Evolutionary conservation across 2,329 filamentous ascomycete genomes (phyloP), one percentile per base, ranked within the genome.

Genomic region (Pseudogymnoascus sp.): DNA sequence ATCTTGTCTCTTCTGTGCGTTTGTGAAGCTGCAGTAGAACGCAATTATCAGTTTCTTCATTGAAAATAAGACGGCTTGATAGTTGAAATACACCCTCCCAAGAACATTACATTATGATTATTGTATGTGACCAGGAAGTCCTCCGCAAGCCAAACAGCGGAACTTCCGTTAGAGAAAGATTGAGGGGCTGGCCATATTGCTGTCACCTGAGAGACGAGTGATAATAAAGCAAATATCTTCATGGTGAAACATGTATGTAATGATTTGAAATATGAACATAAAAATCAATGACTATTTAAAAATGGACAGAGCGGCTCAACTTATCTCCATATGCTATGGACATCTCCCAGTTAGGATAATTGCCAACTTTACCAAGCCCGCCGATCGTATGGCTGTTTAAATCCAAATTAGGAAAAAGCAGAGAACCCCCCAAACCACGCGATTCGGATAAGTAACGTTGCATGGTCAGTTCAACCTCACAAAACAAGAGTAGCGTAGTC

Each of bases 181-280:
- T 76, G 75, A 2, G 84, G 84, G 21, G 79, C 75, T 11, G 84
- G 84, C 84, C 84, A 87, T 64, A 87, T 71, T 12, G 84, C 83
- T 18, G 65, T 35, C n/a, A 65, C 68, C 45, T 60, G 65, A 52
- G 33, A 64, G 9, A 65, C 38, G 21, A 71, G 61, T 58, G 65
- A 40, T 45, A 65, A 63, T 16, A 71, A 33, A 38, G 66, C 61
- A 64, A 61, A 63, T 16, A 67, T 63, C 63, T 59, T 64, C 67
- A 70, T 70, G 7, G 55, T 67, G 40, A 11, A 59, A 14, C 12
- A 28, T 49, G n/a, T 28, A 49, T 25, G 18, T 1, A 23, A 43
- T 21, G 18, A 43, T 12, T 43, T 40, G 7, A 40, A 18, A 12
- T 43, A 14, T 49, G 4, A n/a, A 31, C 21, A 49, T 12, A n/a